Evolutionary conservation across 176 grass and related monocot species (phyloP).

Genomic region (Paspalum vaginatum): DNA sequence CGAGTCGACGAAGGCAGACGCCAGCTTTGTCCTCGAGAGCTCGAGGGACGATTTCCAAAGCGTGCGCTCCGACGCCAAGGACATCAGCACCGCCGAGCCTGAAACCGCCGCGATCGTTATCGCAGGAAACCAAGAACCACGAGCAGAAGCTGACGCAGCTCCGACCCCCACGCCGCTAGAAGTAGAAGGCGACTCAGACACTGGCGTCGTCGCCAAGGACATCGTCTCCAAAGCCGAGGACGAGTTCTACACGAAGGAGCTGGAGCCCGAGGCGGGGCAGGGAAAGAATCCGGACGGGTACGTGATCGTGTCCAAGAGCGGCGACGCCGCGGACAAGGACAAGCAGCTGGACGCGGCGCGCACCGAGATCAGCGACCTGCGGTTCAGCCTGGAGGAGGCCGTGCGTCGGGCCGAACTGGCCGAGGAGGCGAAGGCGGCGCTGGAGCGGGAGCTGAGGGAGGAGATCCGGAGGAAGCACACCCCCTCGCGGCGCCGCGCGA

Average conservation of each 20-base stretch:
- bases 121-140: background rate
- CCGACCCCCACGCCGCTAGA: slow-evolving; percentile 2
- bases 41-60: slow-evolving; percentile 31
- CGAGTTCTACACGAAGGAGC: slow-evolving; percentile 36
- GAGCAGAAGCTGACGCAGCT: slow-evolving; percentile 3
- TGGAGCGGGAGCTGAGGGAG: slow-evolving; percentile 53
- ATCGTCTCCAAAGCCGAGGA: background rate
- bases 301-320: slow-evolving; percentile 29
- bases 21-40: slow-evolving; percentile 5
- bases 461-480: slow-evolving; percentile 41
- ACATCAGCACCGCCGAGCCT: background rate
- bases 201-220: background rate
- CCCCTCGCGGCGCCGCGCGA: background rate
- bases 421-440: slow-evolving; percentile 61
- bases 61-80: slow-evolving; percentile 13
- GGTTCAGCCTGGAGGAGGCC: slow-evolving; percentile 53
- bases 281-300: slow-evolving; percentile 13
- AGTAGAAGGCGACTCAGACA: background rate
- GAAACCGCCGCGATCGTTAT: background rate
- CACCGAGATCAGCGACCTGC: slow-evolving; percentile 55
- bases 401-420: slow-evolving; percentile 52
- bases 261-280: background rate
- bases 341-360: slow-evolving; percentile 47
- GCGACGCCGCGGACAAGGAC: background rate
- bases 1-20: background rate